A percentile compares a stretch with the other conserved stretches of the same genome.
Conservation (phyloP, 768 basidiomycete genomes). For the Russula sp. region DNA sequence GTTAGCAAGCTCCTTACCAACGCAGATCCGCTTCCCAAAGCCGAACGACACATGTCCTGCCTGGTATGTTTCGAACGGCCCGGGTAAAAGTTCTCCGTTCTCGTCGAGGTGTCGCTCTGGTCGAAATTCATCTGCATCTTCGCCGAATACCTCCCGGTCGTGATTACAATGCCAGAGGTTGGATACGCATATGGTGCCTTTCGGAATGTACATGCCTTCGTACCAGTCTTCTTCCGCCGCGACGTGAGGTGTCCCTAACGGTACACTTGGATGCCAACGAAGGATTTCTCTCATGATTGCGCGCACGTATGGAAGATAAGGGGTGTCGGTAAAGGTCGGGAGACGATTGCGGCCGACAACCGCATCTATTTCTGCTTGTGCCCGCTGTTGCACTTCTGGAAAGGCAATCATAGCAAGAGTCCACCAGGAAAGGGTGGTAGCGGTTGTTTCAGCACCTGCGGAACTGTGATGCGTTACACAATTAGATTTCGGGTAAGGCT, state of each 20-base stretch:
- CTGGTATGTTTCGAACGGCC: constrained; percentile 17
- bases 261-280: constrained; percentile 16
- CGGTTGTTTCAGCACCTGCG: constrained; percentile 18
- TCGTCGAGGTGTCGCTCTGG: constrained; percentile 30
- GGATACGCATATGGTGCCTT: constrained; percentile 37
- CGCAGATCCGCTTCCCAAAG: constrained; percentile 30
- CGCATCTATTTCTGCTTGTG: constrained; percentile 27
- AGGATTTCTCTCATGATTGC: constrained; percentile 28
- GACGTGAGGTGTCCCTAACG: constrained; percentile 4
- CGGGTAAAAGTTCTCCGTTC: constrained; percentile 3
- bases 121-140: constrained; percentile 28
- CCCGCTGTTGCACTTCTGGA: constrained; percentile 18
- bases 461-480: not conserved
- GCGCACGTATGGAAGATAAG: constrained; percentile 28
- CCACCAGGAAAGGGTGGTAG: constrained; percentile 15
- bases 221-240: constrained; percentile 35
- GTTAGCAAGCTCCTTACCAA: constrained; percentile 29
- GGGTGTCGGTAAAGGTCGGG: constrained; percentile 27
- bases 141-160: constrained; percentile 19
- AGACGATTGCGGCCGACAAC: constrained; percentile 23
- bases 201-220: constrained; percentile 36
- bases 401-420: constrained; percentile 24
- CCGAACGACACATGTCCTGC: constrained; percentile 27
- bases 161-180: constrained; percentile 30
- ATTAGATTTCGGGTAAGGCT: not conserved